Evolutionary conservation across 2,329 filamentous ascomycete genomes (phyloP).

Genomic region (Arthrobotrys iridis): DNA sequence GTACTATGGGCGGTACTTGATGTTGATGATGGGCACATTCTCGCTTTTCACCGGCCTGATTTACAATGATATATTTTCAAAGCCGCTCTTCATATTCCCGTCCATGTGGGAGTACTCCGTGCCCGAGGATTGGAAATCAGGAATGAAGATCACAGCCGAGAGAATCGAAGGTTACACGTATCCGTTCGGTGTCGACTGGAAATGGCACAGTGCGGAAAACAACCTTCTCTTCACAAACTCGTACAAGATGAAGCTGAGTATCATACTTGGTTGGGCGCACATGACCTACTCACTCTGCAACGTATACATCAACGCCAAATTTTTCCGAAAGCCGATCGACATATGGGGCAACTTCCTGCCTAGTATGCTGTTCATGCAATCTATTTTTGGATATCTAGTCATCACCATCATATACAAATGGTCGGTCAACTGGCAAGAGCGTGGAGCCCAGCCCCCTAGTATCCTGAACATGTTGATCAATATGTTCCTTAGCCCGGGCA

Average conservation of each 20-base stretch:
- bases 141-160: conserved; percentile 72
- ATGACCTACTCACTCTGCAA: conserved; percentile 99
- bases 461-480: conserved; percentile 99
- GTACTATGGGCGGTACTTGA: conserved; percentile 98
- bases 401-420: conserved; percentile 97
- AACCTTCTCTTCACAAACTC: conserved; percentile 95
- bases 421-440: conserved; percentile 83
- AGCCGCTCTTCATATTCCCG: conserved; percentile 85
- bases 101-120: conserved; percentile 86
- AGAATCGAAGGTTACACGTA: conserved; percentile 83
- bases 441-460: conserved; percentile 77
- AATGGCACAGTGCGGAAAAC: conserved; percentile 96
- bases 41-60: conserved; percentile 97
- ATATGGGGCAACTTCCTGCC: conserved; percentile 98
- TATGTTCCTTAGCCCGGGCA: conserved; percentile 95
- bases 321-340: conserved; percentile 94
- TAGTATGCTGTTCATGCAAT: conserved; percentile 99
- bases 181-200: conserved; percentile 94
- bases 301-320: conserved; percentile 88
- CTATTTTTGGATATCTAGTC: conserved; percentile 96
- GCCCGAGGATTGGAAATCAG: conserved; percentile 74
- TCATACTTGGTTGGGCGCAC: conserved; percentile 94
- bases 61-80: conserved; percentile 98
- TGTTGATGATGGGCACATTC: conserved; percentile 96
- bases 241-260: conserved; percentile 99